A percentile compares a stretch with the other conserved stretches of the same genome.
Evolutionary conservation across 495 filamentous ascomycete species (phyloP).

Genomic region (Trichocladium antarcticum): DNA sequence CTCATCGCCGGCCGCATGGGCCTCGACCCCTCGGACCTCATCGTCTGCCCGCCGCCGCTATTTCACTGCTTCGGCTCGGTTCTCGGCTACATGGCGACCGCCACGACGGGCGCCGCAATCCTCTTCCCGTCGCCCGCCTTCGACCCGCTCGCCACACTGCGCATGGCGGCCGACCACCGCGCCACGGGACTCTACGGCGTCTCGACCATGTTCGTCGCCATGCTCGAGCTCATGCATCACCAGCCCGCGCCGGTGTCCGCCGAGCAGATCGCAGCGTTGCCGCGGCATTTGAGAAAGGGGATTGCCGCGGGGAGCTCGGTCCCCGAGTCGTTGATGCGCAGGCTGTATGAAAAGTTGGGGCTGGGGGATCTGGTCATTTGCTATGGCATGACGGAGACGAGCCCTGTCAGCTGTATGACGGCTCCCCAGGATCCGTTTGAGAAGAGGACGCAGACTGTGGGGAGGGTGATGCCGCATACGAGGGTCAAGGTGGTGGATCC

Average conservation of each 20-base stretch:
- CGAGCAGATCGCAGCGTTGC: slow-evolving; percentile 44
- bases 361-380: slow-evolving; percentile 83
- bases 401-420: slow-evolving; percentile 87
- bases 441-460: slow-evolving; percentile 70
- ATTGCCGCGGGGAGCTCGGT: slow-evolving; percentile 86
- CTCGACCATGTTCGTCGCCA: slow-evolving; percentile 90
- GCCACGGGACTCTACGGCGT: slow-evolving; percentile 89
- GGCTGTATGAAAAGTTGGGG: slow-evolving; percentile 63
- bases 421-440: slow-evolving; percentile 66
- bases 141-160: slow-evolving; percentile 60
- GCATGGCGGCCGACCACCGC: slow-evolving; percentile 58
- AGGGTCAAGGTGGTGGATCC: slow-evolving; percentile 70
- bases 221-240: slow-evolving; percentile 60
- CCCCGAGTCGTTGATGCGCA: slow-evolving; percentile 73
- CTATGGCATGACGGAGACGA: slow-evolving; percentile 98
- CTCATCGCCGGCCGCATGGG: slow-evolving; percentile 61
- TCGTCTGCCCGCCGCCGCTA: slow-evolving; percentile 60
- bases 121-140: slow-evolving; percentile 85
- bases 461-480: slow-evolving; percentile 64
- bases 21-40: slow-evolving; percentile 47
- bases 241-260: slow-evolving; percentile 24
- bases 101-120: slow-evolving; percentile 73
- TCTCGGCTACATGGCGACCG: slow-evolving; percentile 88
- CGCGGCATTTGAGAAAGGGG: slow-evolving; percentile 61
- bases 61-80: slow-evolving; percentile 85